Evolutionary conservation across 345 rosid species (phyloP), one percentile per base, ranked within the genome.

Genomic region (Eucalyptus guilfoylei): DNA sequence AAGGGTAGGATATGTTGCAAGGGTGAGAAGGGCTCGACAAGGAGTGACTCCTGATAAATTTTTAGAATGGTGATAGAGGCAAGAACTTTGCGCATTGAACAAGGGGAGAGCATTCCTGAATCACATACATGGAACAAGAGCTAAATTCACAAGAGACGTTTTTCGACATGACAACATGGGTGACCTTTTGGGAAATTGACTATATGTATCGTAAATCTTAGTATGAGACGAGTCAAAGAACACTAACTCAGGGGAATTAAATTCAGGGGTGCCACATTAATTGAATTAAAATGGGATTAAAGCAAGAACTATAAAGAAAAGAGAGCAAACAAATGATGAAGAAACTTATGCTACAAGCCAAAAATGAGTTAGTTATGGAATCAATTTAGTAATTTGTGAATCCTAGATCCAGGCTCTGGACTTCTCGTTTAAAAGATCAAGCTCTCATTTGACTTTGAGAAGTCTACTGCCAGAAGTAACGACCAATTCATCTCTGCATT

Each of bases 1-100:
- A 64, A 7, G 17, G 3, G 9, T 2, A 62, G 0, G 5, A 13
- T 3, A 0, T 1, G 30, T 62, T 15, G 3, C 34, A 7, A 28
- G n/a, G 19, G 72, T 13, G 15, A 64, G 5, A 14, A 4, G 72
- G 69, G 17, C 34, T 32, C 8, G 0, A 64, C 6, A 30, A 64
- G 10, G 5, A 62, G 34, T 0, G 10, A 14, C 72, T 64, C 34
- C 5, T 13, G 0, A 30, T 14, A 30, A 64, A 7, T 2, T 64
- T 60, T 28, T 7, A 7, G 34, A 64, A 64, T 0, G 72, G 1
- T 2, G 4, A 64, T 14, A 4, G 72, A 28, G 19, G 10, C 34
- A 64, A 64, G 3, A 64, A 6, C 14, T 1, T 14, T 64, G 2
- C 0, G 0, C 72, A 64, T 28, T 14, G 19, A 62, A 7, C 69